phyloP scores from a whole-genome alignment of 2,329 filamentous ascomycete genomes.

The Penicillium digitatum region DNA sequence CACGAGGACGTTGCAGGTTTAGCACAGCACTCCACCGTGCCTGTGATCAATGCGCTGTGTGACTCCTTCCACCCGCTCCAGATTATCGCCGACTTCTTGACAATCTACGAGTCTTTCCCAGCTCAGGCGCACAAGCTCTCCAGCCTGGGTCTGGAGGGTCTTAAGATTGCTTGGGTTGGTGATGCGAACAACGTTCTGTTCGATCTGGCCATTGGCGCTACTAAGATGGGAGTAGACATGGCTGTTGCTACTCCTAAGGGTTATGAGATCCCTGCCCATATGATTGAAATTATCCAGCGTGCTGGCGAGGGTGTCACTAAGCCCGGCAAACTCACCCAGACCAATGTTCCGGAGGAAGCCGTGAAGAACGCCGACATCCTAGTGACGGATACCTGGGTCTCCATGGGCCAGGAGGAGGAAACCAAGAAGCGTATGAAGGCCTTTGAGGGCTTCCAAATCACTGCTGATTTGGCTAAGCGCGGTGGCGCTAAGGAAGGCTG shows the following conservation, averaged over 20 bases:
- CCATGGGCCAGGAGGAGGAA: constrained; percentile 95
- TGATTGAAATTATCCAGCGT: constrained; percentile 67
- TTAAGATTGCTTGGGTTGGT: constrained; percentile 94
- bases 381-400: constrained; percentile 97
- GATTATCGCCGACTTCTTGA: constrained; percentile 89
- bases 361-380: constrained; percentile 82
- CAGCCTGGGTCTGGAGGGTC: constrained; percentile 67
- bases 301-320: constrained; percentile 56
- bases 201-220: constrained; percentile 80
- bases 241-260: constrained; percentile 80
- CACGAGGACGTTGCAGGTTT: constrained; percentile 71
- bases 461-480: constrained; percentile 72
- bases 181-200: constrained; percentile 97
- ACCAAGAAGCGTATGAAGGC: constrained; percentile 69
- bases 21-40: constrained; percentile 69
- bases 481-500: constrained; percentile 84
- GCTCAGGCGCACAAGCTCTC: constrained; percentile 39
- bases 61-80: constrained; percentile 92
- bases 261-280: constrained; percentile 73
- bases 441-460: constrained; percentile 90
- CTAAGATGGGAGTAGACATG: constrained; percentile 83
- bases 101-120: constrained; percentile 74
- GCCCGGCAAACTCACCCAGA: constrained; percentile 68
- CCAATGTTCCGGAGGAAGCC: constrained; percentile 74
- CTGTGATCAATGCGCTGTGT: constrained; percentile 82